Percentiles rank a stretch among this genome's conserved stretches.
phyloP scores from a whole-genome alignment of 441 rosid species.

The Gossypium schwendimanii region DNA sequence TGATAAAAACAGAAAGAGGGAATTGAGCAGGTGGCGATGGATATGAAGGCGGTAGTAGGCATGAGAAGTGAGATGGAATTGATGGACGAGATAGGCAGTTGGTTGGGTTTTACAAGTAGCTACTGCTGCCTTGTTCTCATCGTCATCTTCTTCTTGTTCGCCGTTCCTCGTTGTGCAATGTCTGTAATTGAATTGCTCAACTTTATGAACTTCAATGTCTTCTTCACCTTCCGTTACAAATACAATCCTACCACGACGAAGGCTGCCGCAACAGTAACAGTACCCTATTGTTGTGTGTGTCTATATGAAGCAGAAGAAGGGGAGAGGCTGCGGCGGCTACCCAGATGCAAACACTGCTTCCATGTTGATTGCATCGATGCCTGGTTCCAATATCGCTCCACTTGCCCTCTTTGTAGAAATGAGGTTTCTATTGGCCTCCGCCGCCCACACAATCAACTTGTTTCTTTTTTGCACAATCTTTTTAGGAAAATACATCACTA shows the following conservation, averaged over 20 bases:
- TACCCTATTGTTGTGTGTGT: conserved; percentile 31
- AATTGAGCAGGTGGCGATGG: not conserved
- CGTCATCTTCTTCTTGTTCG: not conserved
- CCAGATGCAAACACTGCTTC: conserved; percentile 40
- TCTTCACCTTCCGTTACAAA: conserved; percentile 17
- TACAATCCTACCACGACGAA: not conserved
- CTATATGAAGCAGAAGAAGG: conserved; percentile 21
- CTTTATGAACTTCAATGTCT: not conserved
- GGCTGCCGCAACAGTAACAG: not conserved
- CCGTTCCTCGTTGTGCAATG: not conserved
- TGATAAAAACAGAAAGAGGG: not conserved
- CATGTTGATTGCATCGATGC: conserved; percentile 37
- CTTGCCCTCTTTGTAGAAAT: conserved; percentile 35
- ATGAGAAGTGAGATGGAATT: not conserved
- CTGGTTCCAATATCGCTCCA: conserved; percentile 27
- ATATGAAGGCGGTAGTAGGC: not conserved
- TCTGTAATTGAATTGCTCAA: conserved; percentile 1
- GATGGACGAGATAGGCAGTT: not conserved
- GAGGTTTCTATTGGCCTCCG: not conserved
- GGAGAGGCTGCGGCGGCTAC: conserved; percentile 28
- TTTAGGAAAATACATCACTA: conserved; percentile 10
- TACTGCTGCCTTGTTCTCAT: not conserved
- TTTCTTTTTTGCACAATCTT: conserved; percentile 6
- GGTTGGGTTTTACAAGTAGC: not conserved
- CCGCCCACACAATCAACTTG: not conserved